Evolutionary conservation across 352 stramenopile species (phyloP).

Genomic region (Phytophthora kernoviae): DNA sequence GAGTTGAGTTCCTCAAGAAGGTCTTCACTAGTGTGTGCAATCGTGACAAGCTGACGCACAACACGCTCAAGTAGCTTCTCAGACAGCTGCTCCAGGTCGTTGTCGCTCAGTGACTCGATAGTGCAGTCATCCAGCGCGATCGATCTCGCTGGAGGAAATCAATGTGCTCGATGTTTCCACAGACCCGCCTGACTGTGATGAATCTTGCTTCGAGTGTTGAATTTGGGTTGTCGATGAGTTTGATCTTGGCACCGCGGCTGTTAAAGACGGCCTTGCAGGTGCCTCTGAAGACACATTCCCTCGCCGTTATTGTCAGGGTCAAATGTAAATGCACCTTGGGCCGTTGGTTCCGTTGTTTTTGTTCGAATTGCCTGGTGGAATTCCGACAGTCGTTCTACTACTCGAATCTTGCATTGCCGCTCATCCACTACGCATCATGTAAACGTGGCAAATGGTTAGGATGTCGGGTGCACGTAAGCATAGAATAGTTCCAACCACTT

Average conservation of each 20-base stretch:
- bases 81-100: constrained; percentile 77
- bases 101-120: constrained; percentile 80
- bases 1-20: constrained; percentile 88
- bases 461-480: background rate
- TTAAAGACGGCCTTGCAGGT: constrained; percentile 2
- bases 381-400: constrained; percentile 82
- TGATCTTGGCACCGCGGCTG: background rate
- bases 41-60: constrained; percentile 77
- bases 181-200: constrained; percentile 5
- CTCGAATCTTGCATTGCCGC: constrained; percentile 87
- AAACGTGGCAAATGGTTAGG: constrained; percentile 3
- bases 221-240: constrained; percentile 17
- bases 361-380: constrained; percentile 83
- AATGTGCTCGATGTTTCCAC: constrained; percentile 2
- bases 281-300: constrained; percentile 6
- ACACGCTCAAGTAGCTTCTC: constrained; percentile 86
- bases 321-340: constrained; percentile 8
- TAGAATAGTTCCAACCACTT: constrained; percentile 17
- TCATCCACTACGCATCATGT: constrained; percentile 72
- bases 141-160: constrained; percentile 20
- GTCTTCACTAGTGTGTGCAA: constrained; percentile 81
- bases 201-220: constrained; percentile 4
- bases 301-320: constrained; percentile 5
- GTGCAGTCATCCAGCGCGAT: constrained; percentile 65
- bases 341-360: constrained; percentile 30